phyloP scores from a whole-genome alignment of 768 basidiomycete species.

The Leccinum boreale region DNA sequence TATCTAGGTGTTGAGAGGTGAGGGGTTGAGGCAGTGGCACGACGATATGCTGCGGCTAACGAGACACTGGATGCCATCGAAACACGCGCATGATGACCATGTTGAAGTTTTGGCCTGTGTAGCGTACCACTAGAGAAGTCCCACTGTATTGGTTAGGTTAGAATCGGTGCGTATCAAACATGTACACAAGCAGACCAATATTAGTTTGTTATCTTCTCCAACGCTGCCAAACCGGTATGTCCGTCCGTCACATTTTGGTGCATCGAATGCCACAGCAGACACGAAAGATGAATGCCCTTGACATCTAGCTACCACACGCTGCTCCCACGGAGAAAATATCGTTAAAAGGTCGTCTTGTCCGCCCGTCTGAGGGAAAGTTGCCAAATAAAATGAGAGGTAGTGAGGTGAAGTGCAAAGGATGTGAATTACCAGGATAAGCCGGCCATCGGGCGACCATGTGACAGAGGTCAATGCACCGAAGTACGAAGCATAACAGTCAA shows the following conservation, averaged over 20 bases:
- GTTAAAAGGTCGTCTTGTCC: conserved; percentile 97
- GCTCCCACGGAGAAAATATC: conserved; percentile 92
- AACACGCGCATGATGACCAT: conserved; percentile 67
- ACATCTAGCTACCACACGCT: conserved; percentile 90
- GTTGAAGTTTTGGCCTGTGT: conserved; percentile 82
- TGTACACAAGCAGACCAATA: conserved; percentile 55
- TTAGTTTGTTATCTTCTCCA: conserved; percentile 94
- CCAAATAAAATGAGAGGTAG: neutral
- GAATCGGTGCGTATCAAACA: neutral
- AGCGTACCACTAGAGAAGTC: conserved; percentile 89
- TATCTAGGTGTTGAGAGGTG: conserved; percentile 59
- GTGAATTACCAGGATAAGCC: conserved; percentile 73
- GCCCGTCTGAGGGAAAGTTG: conserved; percentile 59
- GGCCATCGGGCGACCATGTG: conserved; percentile 93
- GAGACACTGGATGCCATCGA: conserved; percentile 81
- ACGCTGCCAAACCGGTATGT: conserved; percentile 95
- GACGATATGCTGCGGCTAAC: conserved; percentile 59
- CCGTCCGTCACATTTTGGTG: conserved; percentile 80
- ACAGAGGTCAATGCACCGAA: conserved; percentile 90
- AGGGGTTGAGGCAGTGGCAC: conserved; percentile 52
- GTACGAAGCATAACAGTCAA: conserved; percentile 92
- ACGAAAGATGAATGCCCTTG: conserved; percentile 98
- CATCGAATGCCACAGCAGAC: conserved; percentile 85
- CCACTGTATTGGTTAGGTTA: conserved; percentile 55
- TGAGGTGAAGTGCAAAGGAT: neutral